Conservation (phyloP, 768 basidiomycete species). For the Tulasnella sp. region DNA sequence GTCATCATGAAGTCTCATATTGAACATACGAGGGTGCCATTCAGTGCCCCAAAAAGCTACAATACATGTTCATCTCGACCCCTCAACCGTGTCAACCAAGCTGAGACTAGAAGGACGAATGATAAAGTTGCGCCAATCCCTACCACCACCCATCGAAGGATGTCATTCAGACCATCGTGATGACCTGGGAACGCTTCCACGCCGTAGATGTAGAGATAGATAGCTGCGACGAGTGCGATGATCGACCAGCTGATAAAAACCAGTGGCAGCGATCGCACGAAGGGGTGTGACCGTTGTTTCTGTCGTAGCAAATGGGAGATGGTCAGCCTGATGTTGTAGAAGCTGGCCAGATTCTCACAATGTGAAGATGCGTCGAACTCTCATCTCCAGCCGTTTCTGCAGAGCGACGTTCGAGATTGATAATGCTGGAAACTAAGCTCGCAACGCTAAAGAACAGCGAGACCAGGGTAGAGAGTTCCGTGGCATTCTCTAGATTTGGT, state of each 20-base stretch:
- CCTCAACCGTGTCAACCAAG: not conserved
- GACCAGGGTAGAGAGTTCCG: not conserved
- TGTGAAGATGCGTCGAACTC: not conserved
- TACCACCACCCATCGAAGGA: conserved; percentile 13
- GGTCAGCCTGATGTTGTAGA: not conserved
- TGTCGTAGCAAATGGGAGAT: not conserved
- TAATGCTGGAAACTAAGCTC: conserved; percentile 10
- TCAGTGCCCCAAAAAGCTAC: not conserved
- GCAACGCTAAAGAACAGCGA: conserved; percentile 10
- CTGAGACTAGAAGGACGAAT: conserved; percentile 6
- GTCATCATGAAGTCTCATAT: not conserved
- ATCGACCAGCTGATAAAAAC: conserved; percentile 8
- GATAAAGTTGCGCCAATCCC: not conserved
- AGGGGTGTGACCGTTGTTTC: not conserved
- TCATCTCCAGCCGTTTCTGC: not conserved
- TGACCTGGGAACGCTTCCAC: not conserved
- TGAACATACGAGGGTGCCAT: not conserved
- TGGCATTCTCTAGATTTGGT: conserved; percentile 3
- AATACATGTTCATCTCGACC: not conserved
- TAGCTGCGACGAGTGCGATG: not conserved
- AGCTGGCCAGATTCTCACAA: not conserved
- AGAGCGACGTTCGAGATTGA: conserved; percentile 11
- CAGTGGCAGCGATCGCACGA: conserved; percentile 11
- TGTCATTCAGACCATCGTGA: conserved; percentile 4
- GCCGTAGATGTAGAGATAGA: conserved; percentile 8